Evolutionary conservation across 805 yeast genomes (phyloP).

Genomic region (Saturnispora sanitii): DNA sequence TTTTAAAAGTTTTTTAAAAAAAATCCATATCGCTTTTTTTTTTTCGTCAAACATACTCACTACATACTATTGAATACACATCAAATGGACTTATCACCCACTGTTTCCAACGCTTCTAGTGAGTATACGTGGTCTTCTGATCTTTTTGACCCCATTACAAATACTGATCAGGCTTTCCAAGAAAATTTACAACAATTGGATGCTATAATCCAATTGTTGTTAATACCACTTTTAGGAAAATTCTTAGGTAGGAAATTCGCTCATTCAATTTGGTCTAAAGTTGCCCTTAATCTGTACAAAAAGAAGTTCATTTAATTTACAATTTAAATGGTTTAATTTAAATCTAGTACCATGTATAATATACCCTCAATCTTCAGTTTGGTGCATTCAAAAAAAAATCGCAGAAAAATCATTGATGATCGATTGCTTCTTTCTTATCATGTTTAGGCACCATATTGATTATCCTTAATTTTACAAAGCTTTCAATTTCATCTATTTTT

Average conservation of each 20-base stretch:
- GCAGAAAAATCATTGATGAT: too few relatives aligned
- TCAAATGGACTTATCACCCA: slow-evolving; percentile 45
- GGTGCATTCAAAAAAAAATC: too few relatives aligned
- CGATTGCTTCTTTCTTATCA: too few relatives aligned
- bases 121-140: slow-evolving; percentile 10
- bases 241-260: slow-evolving; percentile 55
- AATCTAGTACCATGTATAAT: slow-evolving; percentile 16
- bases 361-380: not conserved
- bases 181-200: slow-evolving; percentile 40
- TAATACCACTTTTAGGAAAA: slow-evolving; percentile 60
- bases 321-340: slow-evolving; percentile 22
- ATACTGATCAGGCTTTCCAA: slow-evolving; percentile 4
- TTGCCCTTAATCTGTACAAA: slow-evolving; percentile 15
- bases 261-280: slow-evolving; percentile 25
- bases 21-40: too few relatives aligned
- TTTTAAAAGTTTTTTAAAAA: too few relatives aligned
- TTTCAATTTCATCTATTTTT: too few relatives aligned
- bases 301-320: slow-evolving; percentile 19
- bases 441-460: too few relatives aligned
- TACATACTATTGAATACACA: too few relatives aligned
- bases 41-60: too few relatives aligned
- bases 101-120: slow-evolving; percentile 1
- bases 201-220: slow-evolving; percentile 46
- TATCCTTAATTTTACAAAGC: too few relatives aligned
- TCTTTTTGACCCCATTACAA: slow-evolving; percentile 5